These are phyloP conservation scores for Ephemerocybe angulata DNA, from an alignment of 768 basidiomycete species.

Conservation along the genomic window DNA sequence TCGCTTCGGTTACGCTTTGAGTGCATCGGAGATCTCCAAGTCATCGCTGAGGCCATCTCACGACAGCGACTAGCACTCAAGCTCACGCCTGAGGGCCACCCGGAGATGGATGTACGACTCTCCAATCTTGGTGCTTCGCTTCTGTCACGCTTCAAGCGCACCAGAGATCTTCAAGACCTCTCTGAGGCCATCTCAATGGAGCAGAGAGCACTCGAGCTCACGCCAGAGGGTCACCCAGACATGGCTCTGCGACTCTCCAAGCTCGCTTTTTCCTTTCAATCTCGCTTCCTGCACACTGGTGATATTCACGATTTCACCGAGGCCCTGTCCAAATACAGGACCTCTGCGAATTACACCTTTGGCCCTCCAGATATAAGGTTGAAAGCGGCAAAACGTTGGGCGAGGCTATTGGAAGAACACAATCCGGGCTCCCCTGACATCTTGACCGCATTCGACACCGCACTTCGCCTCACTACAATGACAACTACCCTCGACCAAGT, in stretches of 20 bases:
- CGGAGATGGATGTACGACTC: neutral
- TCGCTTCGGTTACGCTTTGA: neutral
- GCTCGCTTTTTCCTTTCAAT: neutral
- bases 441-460: no score
- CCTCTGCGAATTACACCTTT: no score
- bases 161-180: neutral
- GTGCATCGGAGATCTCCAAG: neutral
- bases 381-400: no score
- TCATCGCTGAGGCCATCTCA: neutral
- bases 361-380: no score
- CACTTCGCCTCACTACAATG: no score
- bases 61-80: neutral
- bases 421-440: no score
- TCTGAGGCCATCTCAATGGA: neutral
- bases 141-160: constrained; percentile 11
- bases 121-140: neutral
- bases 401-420: no score
- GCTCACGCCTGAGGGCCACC: neutral
- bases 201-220: neutral
- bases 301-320: neutral
- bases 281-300: neutral
- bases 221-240: neutral
- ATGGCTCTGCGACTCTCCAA: neutral
- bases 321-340: no score
- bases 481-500: no score